phyloP scores from a whole-genome alignment of 495 filamentous ascomycete genomes.

The Cercophora sp. region DNA sequence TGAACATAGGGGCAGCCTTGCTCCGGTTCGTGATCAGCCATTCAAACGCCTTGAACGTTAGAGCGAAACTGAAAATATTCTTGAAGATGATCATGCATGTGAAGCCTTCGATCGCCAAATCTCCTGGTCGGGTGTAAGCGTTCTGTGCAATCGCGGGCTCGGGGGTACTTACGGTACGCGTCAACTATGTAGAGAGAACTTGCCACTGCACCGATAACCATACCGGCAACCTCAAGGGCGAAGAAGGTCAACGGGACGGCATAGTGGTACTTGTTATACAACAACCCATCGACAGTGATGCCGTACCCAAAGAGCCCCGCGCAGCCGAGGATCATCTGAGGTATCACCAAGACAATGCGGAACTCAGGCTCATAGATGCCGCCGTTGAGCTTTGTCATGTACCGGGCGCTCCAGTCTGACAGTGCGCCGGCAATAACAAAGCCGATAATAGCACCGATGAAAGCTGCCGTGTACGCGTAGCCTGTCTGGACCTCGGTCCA shows the following conservation, averaged over 20 bases:
- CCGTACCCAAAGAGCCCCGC: constrained; percentile 84
- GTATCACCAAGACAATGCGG: constrained; percentile 72
- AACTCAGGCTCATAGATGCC: constrained; percentile 93
- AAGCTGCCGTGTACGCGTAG: constrained; percentile 84
- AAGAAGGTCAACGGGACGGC: constrained; percentile 76
- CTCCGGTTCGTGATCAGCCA: constrained; percentile 65
- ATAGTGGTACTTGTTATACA: constrained; percentile 57
- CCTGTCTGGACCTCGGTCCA: constrained; percentile 79
- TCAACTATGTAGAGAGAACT: constrained; percentile 90
- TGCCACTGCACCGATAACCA: constrained; percentile 86
- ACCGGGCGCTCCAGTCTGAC: constrained; percentile 66
- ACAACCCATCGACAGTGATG: constrained; percentile 55
- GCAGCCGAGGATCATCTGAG: constrained; percentile 72
- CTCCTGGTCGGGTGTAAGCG: no score
- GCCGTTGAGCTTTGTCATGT: constrained; percentile 67
- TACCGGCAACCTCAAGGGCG: constrained; percentile 70
- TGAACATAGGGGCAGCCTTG: constrained; percentile 56
- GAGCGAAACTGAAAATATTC: constrained; percentile 83
- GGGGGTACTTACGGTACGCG: constrained; percentile 83
- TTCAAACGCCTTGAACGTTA: constrained; percentile 77
- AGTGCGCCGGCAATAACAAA: constrained; percentile 70
- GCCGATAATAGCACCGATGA: constrained; percentile 76
- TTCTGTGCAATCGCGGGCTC: no score
- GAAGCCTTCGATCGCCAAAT: constrained; percentile 85
- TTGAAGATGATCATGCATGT: constrained; percentile 87